These are phyloP conservation scores for Debaryomycetaceae sp. DNA, from an alignment of 1,139 yeast genomes.

Conservation along the genomic window DNA sequence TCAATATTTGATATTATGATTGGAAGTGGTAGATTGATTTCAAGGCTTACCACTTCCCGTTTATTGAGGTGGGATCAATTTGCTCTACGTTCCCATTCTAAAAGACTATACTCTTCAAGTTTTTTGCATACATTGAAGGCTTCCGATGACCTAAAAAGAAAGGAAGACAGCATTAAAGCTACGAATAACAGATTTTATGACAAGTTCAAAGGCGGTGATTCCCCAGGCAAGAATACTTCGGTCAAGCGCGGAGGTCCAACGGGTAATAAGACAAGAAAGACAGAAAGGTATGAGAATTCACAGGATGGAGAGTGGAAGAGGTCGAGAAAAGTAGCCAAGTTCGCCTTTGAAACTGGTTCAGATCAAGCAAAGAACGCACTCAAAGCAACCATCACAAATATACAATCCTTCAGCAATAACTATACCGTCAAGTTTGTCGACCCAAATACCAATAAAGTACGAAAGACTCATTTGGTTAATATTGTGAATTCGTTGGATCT, in stretches of 20 bases:
- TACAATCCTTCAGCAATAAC: conserved; percentile 17
- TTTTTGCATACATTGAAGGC: not conserved
- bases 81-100: too few species aligned
- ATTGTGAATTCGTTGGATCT: conserved; percentile 31
- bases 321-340: conserved; percentile 9
- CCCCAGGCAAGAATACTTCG: not conserved
- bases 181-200: not conserved
- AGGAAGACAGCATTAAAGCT: not conserved
- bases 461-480: conserved; percentile 22
- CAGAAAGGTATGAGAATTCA: conserved; percentile 1
- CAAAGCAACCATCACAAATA: conserved; percentile 25
- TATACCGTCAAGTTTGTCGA: conserved; percentile 27
- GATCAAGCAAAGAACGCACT: conserved; percentile 28
- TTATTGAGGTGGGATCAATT: too few species aligned
- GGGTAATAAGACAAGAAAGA: not conserved
- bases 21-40: too few species aligned
- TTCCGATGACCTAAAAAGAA: not conserved
- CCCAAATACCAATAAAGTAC: conserved; percentile 20
- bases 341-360: conserved; percentile 17
- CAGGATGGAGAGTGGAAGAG: conserved; percentile 3
- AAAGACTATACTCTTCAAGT: too few species aligned
- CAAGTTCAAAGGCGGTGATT: not conserved
- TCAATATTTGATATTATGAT: too few species aligned
- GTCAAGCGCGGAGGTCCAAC: not conserved
- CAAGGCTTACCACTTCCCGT: too few species aligned